phyloP scores from a whole-genome alignment of 768 basidiomycete species.

The Rhodocollybia butyracea region DNA sequence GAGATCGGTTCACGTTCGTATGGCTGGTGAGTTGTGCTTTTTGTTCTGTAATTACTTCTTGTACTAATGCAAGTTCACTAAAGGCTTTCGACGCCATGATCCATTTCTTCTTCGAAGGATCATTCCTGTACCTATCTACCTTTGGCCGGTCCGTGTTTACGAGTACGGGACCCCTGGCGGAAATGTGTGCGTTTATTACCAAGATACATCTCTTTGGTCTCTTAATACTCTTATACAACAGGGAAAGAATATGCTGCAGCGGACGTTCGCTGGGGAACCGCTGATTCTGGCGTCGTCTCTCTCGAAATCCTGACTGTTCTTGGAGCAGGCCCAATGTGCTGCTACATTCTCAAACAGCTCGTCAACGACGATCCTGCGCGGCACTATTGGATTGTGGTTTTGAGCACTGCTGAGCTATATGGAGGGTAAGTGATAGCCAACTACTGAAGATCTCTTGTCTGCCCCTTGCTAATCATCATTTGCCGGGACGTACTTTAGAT shows the following conservation, averaged over 20 bases:
- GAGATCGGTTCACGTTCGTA: slow-evolving; percentile 69
- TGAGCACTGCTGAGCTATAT: slow-evolving; percentile 75
- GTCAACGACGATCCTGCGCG: slow-evolving; percentile 60
- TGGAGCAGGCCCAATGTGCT: slow-evolving; percentile 71
- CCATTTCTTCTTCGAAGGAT: slow-evolving; percentile 76
- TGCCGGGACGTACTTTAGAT: slow-evolving; percentile 34
- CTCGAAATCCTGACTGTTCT: slow-evolving; percentile 84
- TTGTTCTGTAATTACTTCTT: background rate
- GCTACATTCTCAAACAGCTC: slow-evolving; percentile 67
- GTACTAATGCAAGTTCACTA: background rate
- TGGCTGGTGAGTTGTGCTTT: slow-evolving; percentile 57
- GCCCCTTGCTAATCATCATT: background rate
- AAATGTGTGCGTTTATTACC: slow-evolving; percentile 58
- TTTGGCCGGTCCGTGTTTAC: slow-evolving; percentile 74
- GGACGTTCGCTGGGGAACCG: slow-evolving; percentile 77
- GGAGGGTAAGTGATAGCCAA: slow-evolving; percentile 64
- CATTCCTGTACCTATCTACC: slow-evolving; percentile 74
- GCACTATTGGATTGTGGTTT: slow-evolving; percentile 78
- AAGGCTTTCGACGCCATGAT: slow-evolving; percentile 80
- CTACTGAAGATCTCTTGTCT: background rate
- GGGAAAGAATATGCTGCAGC: slow-evolving; percentile 83
- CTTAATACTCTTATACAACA: slow-evolving; percentile 19
- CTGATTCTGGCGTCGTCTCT: slow-evolving; percentile 78
- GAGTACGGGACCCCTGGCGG: slow-evolving; percentile 64
- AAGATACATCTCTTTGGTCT: background rate